Conservation (phyloP, 2,329 filamentous ascomycete genomes). For the Davidsoniella neocaledoniae region DNA sequence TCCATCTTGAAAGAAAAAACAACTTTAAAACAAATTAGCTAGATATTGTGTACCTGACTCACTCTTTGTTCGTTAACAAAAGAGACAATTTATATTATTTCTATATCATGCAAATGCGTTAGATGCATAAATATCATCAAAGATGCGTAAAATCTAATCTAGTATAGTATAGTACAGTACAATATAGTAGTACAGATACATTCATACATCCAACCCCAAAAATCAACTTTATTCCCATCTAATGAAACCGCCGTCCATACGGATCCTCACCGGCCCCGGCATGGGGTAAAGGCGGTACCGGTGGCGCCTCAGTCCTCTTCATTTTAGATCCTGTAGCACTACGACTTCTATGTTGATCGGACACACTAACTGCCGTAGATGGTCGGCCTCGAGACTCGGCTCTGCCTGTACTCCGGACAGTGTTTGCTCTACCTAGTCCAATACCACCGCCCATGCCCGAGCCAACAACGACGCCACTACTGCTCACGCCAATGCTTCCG, state of each 20-base stretch:
- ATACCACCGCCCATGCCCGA: slow-evolving; percentile 5
- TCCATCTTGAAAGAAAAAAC: slow-evolving; percentile 2
- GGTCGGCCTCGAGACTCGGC: slow-evolving; percentile 6
- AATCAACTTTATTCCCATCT: background rate
- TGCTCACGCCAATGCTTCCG: background rate
- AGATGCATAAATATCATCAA: background rate
- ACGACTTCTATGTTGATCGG: background rate
- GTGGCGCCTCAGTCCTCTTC: slow-evolving; percentile 2
- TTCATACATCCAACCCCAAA: no score
- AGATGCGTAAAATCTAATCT: background rate
- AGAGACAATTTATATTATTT: no score
- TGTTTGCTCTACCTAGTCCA: slow-evolving; percentile 6
- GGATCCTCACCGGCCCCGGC: slow-evolving; percentile 9
- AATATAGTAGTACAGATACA: background rate
- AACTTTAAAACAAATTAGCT: slow-evolving; percentile 2
- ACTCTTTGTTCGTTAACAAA: no score
- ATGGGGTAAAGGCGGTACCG: slow-evolving; percentile 10
- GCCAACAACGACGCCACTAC: background rate
- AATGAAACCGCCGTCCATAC: slow-evolving; percentile 10
- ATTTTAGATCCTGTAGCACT: background rate
- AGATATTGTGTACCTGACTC: background rate
- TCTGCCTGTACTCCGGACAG: slow-evolving; percentile 7
- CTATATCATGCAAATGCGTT: background rate
- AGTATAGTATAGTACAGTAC: background rate
- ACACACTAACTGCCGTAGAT: background rate